phyloP scores from a whole-genome alignment of 352 stramenopile genomes.

The Phytophthora citricola region DNA sequence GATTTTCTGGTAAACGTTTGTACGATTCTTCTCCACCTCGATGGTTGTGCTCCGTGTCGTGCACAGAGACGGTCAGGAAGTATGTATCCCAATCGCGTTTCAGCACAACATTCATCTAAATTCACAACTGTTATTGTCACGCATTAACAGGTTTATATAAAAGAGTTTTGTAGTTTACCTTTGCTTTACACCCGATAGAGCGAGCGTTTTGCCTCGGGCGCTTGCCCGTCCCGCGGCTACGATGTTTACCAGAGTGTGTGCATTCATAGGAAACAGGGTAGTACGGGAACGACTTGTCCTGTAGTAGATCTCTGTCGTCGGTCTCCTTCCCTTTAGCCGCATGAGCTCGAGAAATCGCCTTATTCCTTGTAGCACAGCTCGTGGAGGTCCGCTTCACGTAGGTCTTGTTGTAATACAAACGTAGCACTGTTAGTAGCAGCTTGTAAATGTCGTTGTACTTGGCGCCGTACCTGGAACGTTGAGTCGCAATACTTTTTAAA shows the following conservation, averaged over 20 bases:
- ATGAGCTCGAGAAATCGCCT: too few species aligned
- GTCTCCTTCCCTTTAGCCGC: too few species aligned
- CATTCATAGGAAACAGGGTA: not conserved
- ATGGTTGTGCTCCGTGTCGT: constrained; percentile 9
- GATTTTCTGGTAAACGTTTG: not conserved
- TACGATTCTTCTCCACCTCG: not conserved
- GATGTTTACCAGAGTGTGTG: not conserved
- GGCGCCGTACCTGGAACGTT: too few species aligned
- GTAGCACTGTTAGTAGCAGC: too few species aligned
- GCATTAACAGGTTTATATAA: too few species aligned
- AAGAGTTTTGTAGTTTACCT: not conserved
- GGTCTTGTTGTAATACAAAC: too few species aligned
- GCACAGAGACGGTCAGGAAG: not conserved
- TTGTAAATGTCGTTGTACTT: too few species aligned
- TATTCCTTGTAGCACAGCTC: too few species aligned
- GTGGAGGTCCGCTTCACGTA: too few species aligned
- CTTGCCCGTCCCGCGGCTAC: not conserved
- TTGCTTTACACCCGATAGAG: not conserved
- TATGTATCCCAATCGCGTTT: not conserved
- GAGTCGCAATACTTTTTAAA: too few species aligned
- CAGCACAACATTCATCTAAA: constrained; percentile 1
- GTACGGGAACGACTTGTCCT: not conserved
- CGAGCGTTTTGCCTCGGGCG: not conserved
- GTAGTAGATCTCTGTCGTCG: too few species aligned
- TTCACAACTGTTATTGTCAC: not conserved